A percentile compares a stretch with the other conserved stretches of the same genome.
Conservation (phyloP, 2,329 filamentous ascomycete species). For the Didymella pomorum region DNA sequence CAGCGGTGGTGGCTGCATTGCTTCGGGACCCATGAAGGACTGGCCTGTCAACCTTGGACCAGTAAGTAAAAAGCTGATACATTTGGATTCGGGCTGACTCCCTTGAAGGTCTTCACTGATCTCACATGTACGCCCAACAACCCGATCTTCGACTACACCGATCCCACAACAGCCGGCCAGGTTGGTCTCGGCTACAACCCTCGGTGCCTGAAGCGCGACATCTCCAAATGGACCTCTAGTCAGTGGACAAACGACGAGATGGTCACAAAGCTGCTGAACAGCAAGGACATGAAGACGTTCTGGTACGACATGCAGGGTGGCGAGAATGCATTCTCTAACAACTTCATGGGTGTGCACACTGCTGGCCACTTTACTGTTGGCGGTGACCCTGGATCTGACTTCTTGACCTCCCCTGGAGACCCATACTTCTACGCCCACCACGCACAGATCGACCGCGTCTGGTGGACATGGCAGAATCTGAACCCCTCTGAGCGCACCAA, state of each 20-base stretch:
- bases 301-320: slow-evolving; percentile 51
- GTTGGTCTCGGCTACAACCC: slow-evolving; percentile 40
- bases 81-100: not conserved
- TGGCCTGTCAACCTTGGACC: slow-evolving; percentile 58
- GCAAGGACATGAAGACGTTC: slow-evolving; percentile 49
- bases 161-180: slow-evolving; percentile 27
- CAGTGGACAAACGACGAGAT: slow-evolving; percentile 41
- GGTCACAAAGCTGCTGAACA: slow-evolving; percentile 37
- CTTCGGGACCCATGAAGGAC: slow-evolving; percentile 60
- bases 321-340: slow-evolving; percentile 37
- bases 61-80: slow-evolving; percentile 33
- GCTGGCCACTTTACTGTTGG: slow-evolving; percentile 56
- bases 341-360: slow-evolving; percentile 52
- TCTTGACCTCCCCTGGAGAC: slow-evolving; percentile 51
- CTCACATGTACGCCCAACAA: slow-evolving; percentile 37
- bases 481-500: slow-evolving; percentile 49
- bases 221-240: slow-evolving; percentile 38
- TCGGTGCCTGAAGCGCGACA: slow-evolving; percentile 50
- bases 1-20: slow-evolving; percentile 63
- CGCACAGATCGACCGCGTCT: slow-evolving; percentile 57
- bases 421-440: slow-evolving; percentile 41
- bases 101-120: slow-evolving; percentile 36
- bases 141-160: slow-evolving; percentile 39
- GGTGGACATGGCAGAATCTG: slow-evolving; percentile 61
- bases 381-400: slow-evolving; percentile 56